phyloP scores from a whole-genome alignment of 495 filamentous ascomycete species.

The Aspergillus ellipticus region DNA sequence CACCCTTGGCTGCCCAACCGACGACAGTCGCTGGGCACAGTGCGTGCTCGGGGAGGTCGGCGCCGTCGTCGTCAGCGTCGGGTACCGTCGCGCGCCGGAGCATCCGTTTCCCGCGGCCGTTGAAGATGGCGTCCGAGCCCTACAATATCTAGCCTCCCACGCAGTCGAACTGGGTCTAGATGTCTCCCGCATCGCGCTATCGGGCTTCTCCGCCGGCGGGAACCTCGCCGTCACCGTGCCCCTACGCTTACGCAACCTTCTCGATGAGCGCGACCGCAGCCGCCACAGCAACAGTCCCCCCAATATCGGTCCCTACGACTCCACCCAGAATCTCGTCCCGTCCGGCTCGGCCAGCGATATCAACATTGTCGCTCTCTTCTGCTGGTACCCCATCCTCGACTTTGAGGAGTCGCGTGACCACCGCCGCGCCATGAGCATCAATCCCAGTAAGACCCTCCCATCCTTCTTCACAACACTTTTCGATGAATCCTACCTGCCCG shows the following conservation, averaged over 20 bases:
- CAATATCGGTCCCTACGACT: constrained; percentile 30
- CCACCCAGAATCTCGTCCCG: constrained; percentile 34
- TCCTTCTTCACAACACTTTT: constrained; percentile 77
- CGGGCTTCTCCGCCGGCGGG: constrained; percentile 83
- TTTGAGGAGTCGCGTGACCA: constrained; percentile 71
- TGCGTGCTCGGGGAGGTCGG: constrained; percentile 50
- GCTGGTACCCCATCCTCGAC: constrained; percentile 84
- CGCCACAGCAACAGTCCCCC: background rate
- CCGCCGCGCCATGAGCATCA: constrained; percentile 61
- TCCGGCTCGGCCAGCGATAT: constrained; percentile 30
- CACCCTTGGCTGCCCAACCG: constrained; percentile 64
- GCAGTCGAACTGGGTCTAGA: constrained; percentile 56
- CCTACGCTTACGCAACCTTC: constrained; percentile 52
- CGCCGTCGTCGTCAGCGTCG: constrained; percentile 66
- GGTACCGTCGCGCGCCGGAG: constrained; percentile 76
- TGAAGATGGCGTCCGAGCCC: constrained; percentile 69
- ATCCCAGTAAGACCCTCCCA: constrained; percentile 71
- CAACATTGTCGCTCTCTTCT: constrained; percentile 55
- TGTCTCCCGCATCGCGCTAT: constrained; percentile 62
- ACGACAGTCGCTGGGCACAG: constrained; percentile 68
- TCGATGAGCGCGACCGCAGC: constrained; percentile 22
- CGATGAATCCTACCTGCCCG: constrained; percentile 73
- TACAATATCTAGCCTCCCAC: constrained; percentile 61
- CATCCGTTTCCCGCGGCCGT: constrained; percentile 72
- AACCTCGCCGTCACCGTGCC: constrained; percentile 83